Conservation (phyloP, 1,284 basidiomycete species). For the Cystobasidium sp. region DNA sequence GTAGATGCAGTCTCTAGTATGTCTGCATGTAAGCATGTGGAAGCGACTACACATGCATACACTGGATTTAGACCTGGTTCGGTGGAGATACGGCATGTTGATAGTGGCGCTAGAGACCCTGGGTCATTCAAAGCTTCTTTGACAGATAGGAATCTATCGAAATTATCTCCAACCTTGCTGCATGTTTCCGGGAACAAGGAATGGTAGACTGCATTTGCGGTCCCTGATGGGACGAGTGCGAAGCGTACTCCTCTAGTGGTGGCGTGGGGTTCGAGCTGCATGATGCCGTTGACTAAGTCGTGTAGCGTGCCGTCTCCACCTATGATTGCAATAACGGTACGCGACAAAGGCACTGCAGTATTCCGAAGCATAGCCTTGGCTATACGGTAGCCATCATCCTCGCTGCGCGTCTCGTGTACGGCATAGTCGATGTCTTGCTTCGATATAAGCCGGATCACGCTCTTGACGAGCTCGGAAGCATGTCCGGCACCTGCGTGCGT, state of each 20-base stretch:
- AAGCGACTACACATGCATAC: slow-evolving; percentile 54
- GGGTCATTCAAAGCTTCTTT: slow-evolving; percentile 14
- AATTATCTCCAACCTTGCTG: background rate
- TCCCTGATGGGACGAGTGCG: slow-evolving; percentile 54
- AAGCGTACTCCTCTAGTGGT: slow-evolving; percentile 44
- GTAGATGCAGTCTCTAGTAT: slow-evolving; percentile 55
- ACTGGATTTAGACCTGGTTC: background rate
- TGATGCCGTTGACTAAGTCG: slow-evolving; percentile 54
- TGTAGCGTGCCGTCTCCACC: slow-evolving; percentile 57
- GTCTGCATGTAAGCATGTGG: slow-evolving; percentile 56
- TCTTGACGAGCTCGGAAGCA: slow-evolving; percentile 14
- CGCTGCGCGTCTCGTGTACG: slow-evolving; percentile 19
- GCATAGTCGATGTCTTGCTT: slow-evolving; percentile 7
- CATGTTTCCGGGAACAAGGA: slow-evolving; percentile 50
- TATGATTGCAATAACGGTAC: slow-evolving; percentile 48
- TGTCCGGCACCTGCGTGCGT: slow-evolving; percentile 4
- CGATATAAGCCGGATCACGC: slow-evolving; percentile 10
- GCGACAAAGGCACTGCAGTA: background rate
- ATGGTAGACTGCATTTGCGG: slow-evolving; percentile 56
- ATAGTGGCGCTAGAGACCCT: slow-evolving; percentile 7
- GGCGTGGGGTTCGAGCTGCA: slow-evolving; percentile 18
- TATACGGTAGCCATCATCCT: slow-evolving; percentile 15
- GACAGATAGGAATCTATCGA: slow-evolving; percentile 31
- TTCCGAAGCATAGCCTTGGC: background rate
- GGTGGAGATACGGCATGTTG: slow-evolving; percentile 12